These are phyloP conservation scores for Tuber melanosporum DNA, from an alignment of 495 filamentous ascomycete species.

Conservation along the genomic window DNA sequence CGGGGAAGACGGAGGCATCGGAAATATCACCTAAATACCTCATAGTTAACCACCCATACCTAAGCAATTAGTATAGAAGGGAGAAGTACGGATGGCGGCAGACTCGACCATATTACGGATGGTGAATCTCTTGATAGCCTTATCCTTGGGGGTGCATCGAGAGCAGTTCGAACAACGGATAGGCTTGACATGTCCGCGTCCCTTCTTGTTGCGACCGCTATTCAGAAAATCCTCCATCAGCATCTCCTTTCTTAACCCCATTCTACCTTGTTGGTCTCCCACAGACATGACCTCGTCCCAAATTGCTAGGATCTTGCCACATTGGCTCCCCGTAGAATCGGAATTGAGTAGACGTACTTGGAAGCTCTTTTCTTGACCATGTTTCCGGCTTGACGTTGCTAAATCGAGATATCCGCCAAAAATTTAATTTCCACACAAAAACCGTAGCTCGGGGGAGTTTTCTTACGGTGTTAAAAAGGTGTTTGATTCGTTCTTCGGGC, in stretches of 20 bases:
- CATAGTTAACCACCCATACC: not conserved
- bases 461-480: not conserved
- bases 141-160: constrained; percentile 99
- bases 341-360: constrained; percentile 58
- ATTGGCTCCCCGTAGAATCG: constrained; percentile 4
- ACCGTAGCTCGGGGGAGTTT: not conserved
- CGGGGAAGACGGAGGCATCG: constrained; percentile 95
- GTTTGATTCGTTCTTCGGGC: constrained; percentile 13
- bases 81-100: constrained; percentile 88
- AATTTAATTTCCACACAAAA: not conserved
- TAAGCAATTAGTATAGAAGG: not conserved
- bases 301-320: not conserved
- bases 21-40: constrained; percentile 86
- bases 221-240: not conserved
- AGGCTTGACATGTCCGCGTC: constrained; percentile 97
- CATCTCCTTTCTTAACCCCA: constrained; percentile 10
- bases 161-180: constrained; percentile 99
- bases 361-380: constrained; percentile 99
- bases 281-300: constrained; percentile 17
- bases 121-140: constrained; percentile 99
- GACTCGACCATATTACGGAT: constrained; percentile 99
- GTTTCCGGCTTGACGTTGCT: constrained; percentile 55
- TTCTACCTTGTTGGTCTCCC: not conserved
- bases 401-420: not conserved
- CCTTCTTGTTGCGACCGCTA: constrained; percentile 99